These are phyloP conservation scores for Polymyxa betae DNA, from an alignment of 208 protist genomes.

Conservation along the genomic window DNA sequence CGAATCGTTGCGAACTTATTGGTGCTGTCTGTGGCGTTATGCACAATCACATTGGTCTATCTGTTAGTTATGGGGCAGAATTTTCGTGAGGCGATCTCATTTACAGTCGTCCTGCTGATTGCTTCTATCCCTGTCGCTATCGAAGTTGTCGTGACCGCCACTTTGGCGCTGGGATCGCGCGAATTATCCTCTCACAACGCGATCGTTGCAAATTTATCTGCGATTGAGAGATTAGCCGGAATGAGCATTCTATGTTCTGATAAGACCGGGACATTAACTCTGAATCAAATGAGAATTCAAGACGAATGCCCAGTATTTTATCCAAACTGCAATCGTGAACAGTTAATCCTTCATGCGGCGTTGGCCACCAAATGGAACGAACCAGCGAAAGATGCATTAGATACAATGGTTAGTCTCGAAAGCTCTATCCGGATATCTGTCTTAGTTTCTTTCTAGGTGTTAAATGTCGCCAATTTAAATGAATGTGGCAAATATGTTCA, in stretches of 20 bases:
- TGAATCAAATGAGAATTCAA: slow-evolving; percentile 79
- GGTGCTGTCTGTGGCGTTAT: background rate
- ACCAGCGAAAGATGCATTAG: slow-evolving; percentile 54
- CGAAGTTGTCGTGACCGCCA: slow-evolving; percentile 77
- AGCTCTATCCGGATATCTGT: background rate
- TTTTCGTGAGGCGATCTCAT: background rate
- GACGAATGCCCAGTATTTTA: slow-evolving; percentile 11
- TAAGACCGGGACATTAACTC: slow-evolving; percentile 89
- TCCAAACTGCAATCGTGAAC: background rate
- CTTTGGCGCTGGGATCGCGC: slow-evolving; percentile 84
- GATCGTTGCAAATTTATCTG: slow-evolving; percentile 88
- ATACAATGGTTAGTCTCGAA: slow-evolving; percentile 20
- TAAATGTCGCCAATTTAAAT: background rate
- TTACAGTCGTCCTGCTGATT: background rate
- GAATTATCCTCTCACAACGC: slow-evolving; percentile 87
- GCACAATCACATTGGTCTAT: background rate
- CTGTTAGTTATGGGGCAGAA: background rate
- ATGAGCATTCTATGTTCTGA: slow-evolving; percentile 90
- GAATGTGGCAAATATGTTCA: background rate
- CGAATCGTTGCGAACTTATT: slow-evolving; percentile 61
- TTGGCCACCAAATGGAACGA: slow-evolving; percentile 54
- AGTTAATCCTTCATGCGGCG: background rate
- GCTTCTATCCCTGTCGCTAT: slow-evolving; percentile 76
- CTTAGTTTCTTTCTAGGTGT: background rate
- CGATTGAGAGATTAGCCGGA: slow-evolving; percentile 84